A percentile compares a stretch with the other conserved stretches of the same genome.
Evolutionary conservation across 2,329 filamentous ascomycete genomes (phyloP).

Genomic region (Rutstroemia sp.): DNA sequence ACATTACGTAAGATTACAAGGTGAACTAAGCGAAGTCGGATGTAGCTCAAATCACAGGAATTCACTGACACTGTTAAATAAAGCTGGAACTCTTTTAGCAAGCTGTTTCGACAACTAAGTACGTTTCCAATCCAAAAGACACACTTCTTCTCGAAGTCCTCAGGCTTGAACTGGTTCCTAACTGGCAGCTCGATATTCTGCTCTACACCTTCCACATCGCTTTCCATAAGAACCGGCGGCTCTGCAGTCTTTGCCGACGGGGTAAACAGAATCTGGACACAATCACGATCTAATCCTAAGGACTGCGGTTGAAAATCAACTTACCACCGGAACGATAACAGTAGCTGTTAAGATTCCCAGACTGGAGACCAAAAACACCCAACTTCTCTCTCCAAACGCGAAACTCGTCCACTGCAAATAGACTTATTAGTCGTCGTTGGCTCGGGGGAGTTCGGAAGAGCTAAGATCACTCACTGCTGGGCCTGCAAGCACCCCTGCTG

Average conservation of each 20-base stretch:
- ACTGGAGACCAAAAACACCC: slow-evolving; percentile 9
- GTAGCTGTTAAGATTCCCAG: slow-evolving; percentile 11
- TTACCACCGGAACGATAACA: slow-evolving; percentile 5
- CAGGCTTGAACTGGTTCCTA: neutral
- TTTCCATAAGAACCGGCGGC: neutral
- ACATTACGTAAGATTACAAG: no score
- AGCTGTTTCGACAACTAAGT: no score
- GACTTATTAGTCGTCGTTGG: no score
- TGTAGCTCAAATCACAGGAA: no score
- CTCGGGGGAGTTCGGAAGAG: no score
- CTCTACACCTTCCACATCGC: neutral
- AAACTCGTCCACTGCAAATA: slow-evolving; percentile 3
- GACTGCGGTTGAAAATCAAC: neutral
- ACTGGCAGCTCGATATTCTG: neutral
- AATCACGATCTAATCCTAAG: neutral
- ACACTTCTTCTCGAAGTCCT: neutral
- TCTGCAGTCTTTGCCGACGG: neutral
- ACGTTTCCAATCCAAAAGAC: no score
- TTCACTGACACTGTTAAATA: no score
- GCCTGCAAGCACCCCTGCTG: slow-evolving; percentile 12
- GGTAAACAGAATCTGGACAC: neutral
- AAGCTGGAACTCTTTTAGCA: no score
- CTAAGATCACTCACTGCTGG: neutral
- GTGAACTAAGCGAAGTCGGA: no score
- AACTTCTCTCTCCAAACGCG: slow-evolving; percentile 7